phyloP scores from a whole-genome alignment of 257 asterid species.

The Fraxinus cuspidata region DNA sequence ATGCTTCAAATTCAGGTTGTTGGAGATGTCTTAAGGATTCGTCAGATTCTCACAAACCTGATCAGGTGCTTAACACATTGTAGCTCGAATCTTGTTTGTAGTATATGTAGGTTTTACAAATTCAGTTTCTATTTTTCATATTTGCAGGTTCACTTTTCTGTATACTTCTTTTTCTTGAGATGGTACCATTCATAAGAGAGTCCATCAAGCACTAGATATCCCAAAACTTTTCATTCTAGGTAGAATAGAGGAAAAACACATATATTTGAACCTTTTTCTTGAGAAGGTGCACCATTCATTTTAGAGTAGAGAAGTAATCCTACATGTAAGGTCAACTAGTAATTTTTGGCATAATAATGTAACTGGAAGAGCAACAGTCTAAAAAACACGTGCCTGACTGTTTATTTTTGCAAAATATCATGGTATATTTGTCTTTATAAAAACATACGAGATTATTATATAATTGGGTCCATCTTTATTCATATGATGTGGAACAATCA shows the following conservation, averaged over 20 bases:
- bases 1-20: constrained; percentile 53
- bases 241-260: not conserved
- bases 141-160: not conserved
- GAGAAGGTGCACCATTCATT: not conserved
- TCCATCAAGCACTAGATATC: not conserved
- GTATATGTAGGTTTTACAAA: not conserved
- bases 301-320: not conserved
- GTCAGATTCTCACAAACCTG: constrained; percentile 89
- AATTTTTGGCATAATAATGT: not conserved
- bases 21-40: constrained; percentile 88
- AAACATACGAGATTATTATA: too few relatives aligned
- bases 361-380: too few relatives aligned
- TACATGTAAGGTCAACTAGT: not conserved
- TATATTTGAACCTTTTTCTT: not conserved
- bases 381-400: too few relatives aligned
- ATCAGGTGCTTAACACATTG: constrained; percentile 54
- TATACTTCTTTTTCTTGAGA: not conserved
- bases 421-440: too few relatives aligned
- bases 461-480: too few relatives aligned
- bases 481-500: too few relatives aligned
- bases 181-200: not conserved
- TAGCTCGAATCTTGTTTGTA: constrained; percentile 3
- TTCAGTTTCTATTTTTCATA: too few relatives aligned
- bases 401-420: too few relatives aligned
- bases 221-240: not conserved